Percentiles rank a stretch among this genome's conserved stretches.
Evolutionary conservation across 2,329 filamentous ascomycete genomes (phyloP).

Genomic region (Colletotrichum liaoningense): DNA sequence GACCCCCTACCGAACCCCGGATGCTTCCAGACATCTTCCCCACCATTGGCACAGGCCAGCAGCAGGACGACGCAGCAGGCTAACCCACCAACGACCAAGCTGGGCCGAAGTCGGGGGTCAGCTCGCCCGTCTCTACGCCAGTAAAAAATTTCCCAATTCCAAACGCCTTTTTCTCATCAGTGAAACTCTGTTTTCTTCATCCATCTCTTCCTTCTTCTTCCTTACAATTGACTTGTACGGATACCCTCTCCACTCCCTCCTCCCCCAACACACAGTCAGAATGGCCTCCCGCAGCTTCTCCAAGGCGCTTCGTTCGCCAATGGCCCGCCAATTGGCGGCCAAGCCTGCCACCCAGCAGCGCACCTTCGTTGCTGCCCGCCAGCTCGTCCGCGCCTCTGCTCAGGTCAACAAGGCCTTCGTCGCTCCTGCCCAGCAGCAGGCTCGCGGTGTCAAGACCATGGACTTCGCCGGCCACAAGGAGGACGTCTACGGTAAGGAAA

Average conservation of each 20-base stretch:
- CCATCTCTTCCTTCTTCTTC: constrained; percentile 35
- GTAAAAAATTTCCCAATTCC: constrained; percentile 40
- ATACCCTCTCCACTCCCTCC: constrained; percentile 42
- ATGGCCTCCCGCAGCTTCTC: constrained; percentile 85
- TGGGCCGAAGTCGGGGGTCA: constrained; percentile 38
- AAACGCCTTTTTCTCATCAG: constrained; percentile 34
- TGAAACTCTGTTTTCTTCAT: constrained; percentile 34
- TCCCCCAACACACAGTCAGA: constrained; percentile 55
- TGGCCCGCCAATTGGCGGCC: constrained; percentile 72
- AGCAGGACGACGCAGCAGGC: constrained; percentile 18
- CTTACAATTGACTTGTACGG: constrained; percentile 40
- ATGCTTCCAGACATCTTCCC: constrained; percentile 30
- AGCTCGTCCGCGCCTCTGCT: constrained; percentile 65
- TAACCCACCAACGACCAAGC: constrained; percentile 33
- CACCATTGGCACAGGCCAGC: constrained; percentile 33
- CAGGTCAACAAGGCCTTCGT: constrained; percentile 51
- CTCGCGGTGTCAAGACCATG: constrained; percentile 96
- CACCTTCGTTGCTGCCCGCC: constrained; percentile 71
- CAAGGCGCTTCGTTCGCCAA: constrained; percentile 72
- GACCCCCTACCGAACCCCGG: constrained; percentile 31
- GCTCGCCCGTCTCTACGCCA: constrained; percentile 34
- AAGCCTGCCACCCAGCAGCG: constrained; percentile 69
- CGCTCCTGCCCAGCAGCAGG: constrained; percentile 70
- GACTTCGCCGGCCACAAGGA: constrained; percentile 98
- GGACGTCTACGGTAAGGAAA: constrained; percentile 84